Evolutionary conservation across 306 rosid genomes (phyloP).

Genomic region (Sophora flavescens): DNA sequence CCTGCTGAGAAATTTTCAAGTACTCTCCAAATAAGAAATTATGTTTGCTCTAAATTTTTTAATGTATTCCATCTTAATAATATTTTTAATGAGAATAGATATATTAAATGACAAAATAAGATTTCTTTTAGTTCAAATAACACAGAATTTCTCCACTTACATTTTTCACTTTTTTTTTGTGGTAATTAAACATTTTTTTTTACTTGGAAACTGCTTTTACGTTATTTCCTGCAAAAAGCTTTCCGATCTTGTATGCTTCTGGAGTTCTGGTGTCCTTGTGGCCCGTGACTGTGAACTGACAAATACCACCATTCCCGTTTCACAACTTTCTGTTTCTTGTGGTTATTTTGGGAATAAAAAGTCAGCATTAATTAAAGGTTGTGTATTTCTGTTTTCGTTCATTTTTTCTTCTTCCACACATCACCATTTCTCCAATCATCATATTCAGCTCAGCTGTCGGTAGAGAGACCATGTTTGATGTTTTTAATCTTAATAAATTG

Average conservation of each 20-base stretch:
- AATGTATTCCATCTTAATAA: too few relatives aligned
- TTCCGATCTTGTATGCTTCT: slow-evolving; percentile 26
- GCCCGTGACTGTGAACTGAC: slow-evolving; percentile 10
- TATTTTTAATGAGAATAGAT: too few relatives aligned
- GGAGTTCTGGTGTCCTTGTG: slow-evolving; percentile 28
- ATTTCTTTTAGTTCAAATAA: too few relatives aligned
- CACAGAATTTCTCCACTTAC: too few relatives aligned
- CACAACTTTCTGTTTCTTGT: background rate
- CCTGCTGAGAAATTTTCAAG: background rate
- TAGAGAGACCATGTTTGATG: slow-evolving; percentile 8
- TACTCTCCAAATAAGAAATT: too few relatives aligned
- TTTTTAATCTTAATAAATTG: background rate
- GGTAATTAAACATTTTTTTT: too few relatives aligned
- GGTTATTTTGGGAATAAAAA: background rate
- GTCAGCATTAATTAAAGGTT: background rate
- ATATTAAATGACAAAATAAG: too few relatives aligned
- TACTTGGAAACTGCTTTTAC: background rate
- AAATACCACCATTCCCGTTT: background rate
- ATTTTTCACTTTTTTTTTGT: too few relatives aligned
- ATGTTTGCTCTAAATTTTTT: too few relatives aligned
- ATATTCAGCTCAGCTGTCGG: slow-evolving; percentile 3
- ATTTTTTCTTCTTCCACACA: background rate
- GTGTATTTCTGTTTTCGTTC: background rate
- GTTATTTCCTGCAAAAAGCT: background rate
- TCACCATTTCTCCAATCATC: background rate